Conservation (phyloP, 495 filamentous ascomycete species). For the Neurospora sp. region DNA sequence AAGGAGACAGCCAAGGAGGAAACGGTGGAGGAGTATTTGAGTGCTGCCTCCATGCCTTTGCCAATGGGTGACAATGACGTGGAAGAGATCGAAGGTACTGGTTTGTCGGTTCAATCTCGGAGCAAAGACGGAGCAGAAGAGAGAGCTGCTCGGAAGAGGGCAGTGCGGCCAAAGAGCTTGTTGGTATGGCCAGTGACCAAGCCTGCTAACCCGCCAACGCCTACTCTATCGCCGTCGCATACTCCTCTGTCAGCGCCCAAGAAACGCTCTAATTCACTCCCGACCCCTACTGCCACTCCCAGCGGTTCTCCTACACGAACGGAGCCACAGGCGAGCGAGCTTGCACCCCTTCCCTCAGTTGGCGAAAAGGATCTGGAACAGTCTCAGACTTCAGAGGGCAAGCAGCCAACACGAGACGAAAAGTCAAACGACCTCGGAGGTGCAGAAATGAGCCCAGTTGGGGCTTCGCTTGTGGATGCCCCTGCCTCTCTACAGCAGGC, state of each 20-base stretch:
- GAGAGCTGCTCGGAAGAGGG: slow-evolving; percentile 30
- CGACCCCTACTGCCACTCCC: slow-evolving; percentile 24
- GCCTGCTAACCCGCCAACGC: slow-evolving; percentile 16
- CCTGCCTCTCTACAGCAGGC: neutral
- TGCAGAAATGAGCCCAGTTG: neutral
- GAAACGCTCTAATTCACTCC: slow-evolving; percentile 47
- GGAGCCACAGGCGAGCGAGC: neutral
- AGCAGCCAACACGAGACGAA: neutral
- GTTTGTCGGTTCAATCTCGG: slow-evolving; percentile 37
- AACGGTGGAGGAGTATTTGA: slow-evolving; percentile 19
- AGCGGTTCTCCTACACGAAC: neutral
- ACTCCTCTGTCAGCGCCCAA: slow-evolving; percentile 23
- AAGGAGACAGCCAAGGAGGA: slow-evolving; percentile 6
- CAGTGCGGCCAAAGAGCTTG: slow-evolving; percentile 51
- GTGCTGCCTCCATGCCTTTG: slow-evolving; percentile 48
- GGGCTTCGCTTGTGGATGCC: neutral
- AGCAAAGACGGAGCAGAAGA: slow-evolving; percentile 50
- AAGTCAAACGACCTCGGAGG: neutral
- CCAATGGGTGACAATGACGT: slow-evolving; percentile 61
- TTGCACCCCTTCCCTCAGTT: neutral
- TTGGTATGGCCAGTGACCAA: slow-evolving; percentile 31
- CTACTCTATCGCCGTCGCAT: slow-evolving; percentile 22
- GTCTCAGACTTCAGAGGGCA: neutral
- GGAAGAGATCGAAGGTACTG: slow-evolving; percentile 63
- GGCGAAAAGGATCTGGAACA: neutral